Evolutionary conservation across 2,329 filamentous ascomycete species (phyloP), one percentile per base, ranked within the genome.

Genomic region (Dactylonectria estremocensis): DNA sequence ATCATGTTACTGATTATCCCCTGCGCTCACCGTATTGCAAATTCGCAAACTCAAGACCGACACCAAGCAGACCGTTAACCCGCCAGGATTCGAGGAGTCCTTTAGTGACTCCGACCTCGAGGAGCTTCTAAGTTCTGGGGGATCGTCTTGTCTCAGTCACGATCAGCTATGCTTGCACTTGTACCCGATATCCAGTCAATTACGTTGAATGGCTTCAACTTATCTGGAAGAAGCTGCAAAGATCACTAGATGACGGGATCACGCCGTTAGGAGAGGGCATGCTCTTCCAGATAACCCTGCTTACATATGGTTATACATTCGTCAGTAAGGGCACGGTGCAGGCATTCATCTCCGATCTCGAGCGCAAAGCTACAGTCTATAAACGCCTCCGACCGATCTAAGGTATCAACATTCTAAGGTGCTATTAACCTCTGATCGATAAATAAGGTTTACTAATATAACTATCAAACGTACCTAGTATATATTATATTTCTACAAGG

Each of bases 21-120:
- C 0, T 90, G 95, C 43, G 94, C 95, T 1, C 95, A 97, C 77
- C 55, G 94, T 96, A 53, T 84, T 91, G 72, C 95, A 95, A 0
- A 97, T 97, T 71, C 85, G 92, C 57, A 87, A 92, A 69, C 83
- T 97, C 45, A 93, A 93, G 74, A 84, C 87, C 33, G 94, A 94
- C 1, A 96, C 94, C 0, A 88, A 90, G 69, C 93, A 91, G 74
- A 92, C 93, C 0, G 88, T 95, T 54, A 84, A 89, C 22, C 92
- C 92, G 0, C 89, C 89, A 28, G 88, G 88, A 11, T 91, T 89
- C 66, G 84, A 85, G 31, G 84, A 88, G 45, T 82, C 83, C 4
- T 83, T 83, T 57, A 65, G 73, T 48, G 76, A 85, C 22, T 80
- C 84, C 9, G 82, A 83, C 14, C 82, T 83, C 46, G 85, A 89